Percentiles rank a stretch among this genome's conserved stretches.
Conservation (phyloP, 805 yeast species). For the Myxozyma lipomycoides region DNA sequence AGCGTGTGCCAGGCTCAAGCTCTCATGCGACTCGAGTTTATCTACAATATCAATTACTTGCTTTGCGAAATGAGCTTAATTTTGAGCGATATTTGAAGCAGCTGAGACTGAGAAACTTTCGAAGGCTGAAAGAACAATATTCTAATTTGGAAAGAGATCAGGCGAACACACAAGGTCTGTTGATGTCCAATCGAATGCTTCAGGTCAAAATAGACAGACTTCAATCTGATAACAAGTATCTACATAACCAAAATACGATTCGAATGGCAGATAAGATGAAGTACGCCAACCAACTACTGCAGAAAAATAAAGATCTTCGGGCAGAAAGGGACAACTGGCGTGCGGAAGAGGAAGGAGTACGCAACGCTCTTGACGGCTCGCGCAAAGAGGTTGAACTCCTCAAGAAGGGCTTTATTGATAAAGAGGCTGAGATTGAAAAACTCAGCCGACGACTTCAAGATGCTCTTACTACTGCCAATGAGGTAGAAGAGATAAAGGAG, state of each 20-base stretch:
- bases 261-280: slow-evolving; percentile 38
- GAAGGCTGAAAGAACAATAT: slow-evolving; percentile 37
- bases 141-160: slow-evolving; percentile 32
- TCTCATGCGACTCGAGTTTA: neutral
- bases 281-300: slow-evolving; percentile 37
- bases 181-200: slow-evolving; percentile 34
- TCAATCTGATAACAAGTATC: slow-evolving; percentile 33
- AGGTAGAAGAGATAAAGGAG: slow-evolving; percentile 10
- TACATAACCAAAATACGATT: slow-evolving; percentile 36
- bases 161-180: slow-evolving; percentile 35
- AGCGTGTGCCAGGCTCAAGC: neutral
- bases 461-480: slow-evolving; percentile 12
- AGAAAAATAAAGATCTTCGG: slow-evolving; percentile 36
- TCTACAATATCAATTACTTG: slow-evolving; percentile 53
- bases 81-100: slow-evolving; percentile 53
- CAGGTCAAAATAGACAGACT: slow-evolving; percentile 31
- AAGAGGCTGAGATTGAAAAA: slow-evolving; percentile 32
- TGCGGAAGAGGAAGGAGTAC: slow-evolving; percentile 29
- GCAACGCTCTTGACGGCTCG: slow-evolving; percentile 33
- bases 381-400: slow-evolving; percentile 34
- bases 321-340: slow-evolving; percentile 30
- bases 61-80: slow-evolving; percentile 57
- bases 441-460: slow-evolving; percentile 28
- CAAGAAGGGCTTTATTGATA: slow-evolving; percentile 35
- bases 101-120: slow-evolving; percentile 42